Evolutionary conservation across 257 asterid genomes (phyloP).

Genomic region (Solanum paucissectum): DNA sequence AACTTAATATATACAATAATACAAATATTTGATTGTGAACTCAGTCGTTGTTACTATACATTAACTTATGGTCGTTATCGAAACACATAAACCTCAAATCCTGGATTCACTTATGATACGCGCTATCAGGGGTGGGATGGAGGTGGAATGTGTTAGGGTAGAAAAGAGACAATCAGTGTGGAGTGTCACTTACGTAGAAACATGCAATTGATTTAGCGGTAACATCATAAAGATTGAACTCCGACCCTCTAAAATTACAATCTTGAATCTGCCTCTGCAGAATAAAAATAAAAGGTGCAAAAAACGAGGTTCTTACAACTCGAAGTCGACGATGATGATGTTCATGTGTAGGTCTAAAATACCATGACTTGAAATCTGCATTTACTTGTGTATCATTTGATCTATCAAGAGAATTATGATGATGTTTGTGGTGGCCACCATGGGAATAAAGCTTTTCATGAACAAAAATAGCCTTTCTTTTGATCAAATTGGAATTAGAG

Average conservation of each 20-base stretch:
- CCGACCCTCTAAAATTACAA: not conserved
- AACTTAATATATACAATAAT: not conserved
- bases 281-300: not conserved
- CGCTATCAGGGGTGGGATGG: not conserved
- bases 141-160: not conserved
- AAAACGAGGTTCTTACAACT: conserved; percentile 15
- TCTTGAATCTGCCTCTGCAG: not conserved
- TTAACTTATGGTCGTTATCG: not conserved
- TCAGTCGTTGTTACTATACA: too few relatives aligned
- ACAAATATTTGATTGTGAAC: too few relatives aligned
- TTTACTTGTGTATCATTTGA: not conserved
- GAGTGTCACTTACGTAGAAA: not conserved
- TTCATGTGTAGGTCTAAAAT: not conserved
- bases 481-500: not conserved
- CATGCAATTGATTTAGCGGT: not conserved
- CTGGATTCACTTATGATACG: not conserved
- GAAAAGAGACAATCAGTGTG: not conserved
- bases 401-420: not conserved
- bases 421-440: not conserved
- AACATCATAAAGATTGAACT: not conserved
- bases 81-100: not conserved
- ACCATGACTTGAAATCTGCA: conserved; percentile 7
- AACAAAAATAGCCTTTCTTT: not conserved
- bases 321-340: conserved; percentile 9
- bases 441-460: not conserved